These are phyloP conservation scores for Pythium vanterpoolii DNA, from an alignment of 352 stramenopile species.

Conservation along the genomic window DNA sequence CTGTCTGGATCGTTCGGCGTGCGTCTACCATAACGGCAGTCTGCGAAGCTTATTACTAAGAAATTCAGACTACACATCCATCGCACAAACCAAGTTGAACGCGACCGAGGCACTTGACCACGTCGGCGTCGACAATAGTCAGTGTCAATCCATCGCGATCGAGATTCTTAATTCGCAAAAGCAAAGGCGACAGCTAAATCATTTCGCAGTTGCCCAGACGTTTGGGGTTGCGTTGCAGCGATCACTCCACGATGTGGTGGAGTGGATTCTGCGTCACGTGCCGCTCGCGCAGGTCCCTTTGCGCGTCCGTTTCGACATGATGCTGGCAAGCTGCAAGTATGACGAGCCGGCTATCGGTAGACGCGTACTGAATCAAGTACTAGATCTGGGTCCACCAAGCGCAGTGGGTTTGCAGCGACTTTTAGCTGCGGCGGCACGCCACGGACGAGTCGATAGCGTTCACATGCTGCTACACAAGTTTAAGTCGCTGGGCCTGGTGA, in stretches of 20 bases:
- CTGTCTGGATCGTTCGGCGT: not conserved
- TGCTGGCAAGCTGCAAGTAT: conserved; percentile 7
- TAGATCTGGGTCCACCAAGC: not conserved
- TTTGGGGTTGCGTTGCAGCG: conserved; percentile 2
- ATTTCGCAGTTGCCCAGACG: not conserved
- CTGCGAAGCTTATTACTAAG: conserved; percentile 9
- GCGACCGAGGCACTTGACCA: conserved; percentile 5
- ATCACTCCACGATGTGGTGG: conserved; percentile 2
- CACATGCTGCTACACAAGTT: not conserved
- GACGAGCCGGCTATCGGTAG: not conserved
- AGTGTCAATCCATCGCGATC: not conserved
- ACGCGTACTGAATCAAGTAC: not conserved
- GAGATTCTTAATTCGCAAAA: conserved; percentile 8
- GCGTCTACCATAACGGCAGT: conserved; percentile 9
- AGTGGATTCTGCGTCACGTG: conserved; percentile 6
- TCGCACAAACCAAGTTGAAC: conserved; percentile 2
- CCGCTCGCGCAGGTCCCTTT: not conserved
- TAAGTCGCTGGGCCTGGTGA: not conserved
- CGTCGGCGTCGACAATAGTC: not conserved
- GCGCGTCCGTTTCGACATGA: not conserved
- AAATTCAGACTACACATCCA: not conserved
- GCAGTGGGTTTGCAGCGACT: not conserved
- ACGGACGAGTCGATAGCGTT: not conserved
- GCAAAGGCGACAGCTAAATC: conserved; percentile 17
- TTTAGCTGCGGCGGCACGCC: not conserved